These are phyloP conservation scores for Vigna nakashimae DNA, from an alignment of 306 rosid species.

Conservation along the genomic window DNA sequence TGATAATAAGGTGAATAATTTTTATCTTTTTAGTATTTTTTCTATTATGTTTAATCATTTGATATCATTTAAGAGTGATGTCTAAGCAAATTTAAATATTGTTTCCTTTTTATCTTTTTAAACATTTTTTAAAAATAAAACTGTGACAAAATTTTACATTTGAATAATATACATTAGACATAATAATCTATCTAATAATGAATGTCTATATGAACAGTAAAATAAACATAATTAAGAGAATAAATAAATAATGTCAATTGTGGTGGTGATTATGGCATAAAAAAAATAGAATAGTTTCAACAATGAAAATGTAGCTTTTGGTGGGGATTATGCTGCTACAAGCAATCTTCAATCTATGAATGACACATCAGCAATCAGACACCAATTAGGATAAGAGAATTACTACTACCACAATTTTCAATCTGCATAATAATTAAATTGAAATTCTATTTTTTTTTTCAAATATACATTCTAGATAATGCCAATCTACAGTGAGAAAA, in stretches of 20 bases:
- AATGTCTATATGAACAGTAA: not conserved
- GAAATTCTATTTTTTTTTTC: too few species aligned
- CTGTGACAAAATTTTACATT: too few species aligned
- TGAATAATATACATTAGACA: too few species aligned
- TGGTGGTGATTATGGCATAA: not conserved
- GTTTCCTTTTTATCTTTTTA: too few species aligned
- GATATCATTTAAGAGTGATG: too few species aligned
- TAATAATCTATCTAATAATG: not conserved
- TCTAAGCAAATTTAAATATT: too few species aligned
- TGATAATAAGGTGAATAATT: not conserved
- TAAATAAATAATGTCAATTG: not conserved
- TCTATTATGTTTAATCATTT: too few species aligned
- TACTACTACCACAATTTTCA: not conserved
- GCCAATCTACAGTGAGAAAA: too few species aligned
- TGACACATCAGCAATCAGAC: not conserved
- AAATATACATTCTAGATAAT: too few species aligned
- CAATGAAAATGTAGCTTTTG: slow-evolving; percentile 10
- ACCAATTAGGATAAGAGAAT: slow-evolving; percentile 8
- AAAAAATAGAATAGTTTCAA: not conserved
- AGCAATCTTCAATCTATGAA: not conserved
- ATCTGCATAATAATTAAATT: too few species aligned
- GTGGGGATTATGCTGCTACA: not conserved
- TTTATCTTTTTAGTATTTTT: not conserved
- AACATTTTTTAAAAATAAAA: too few species aligned
- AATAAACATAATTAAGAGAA: not conserved